These are phyloP conservation scores for Neophaeococcomyces aloes DNA, from an alignment of 2,329 filamentous ascomycete genomes.

Conservation along the genomic window DNA sequence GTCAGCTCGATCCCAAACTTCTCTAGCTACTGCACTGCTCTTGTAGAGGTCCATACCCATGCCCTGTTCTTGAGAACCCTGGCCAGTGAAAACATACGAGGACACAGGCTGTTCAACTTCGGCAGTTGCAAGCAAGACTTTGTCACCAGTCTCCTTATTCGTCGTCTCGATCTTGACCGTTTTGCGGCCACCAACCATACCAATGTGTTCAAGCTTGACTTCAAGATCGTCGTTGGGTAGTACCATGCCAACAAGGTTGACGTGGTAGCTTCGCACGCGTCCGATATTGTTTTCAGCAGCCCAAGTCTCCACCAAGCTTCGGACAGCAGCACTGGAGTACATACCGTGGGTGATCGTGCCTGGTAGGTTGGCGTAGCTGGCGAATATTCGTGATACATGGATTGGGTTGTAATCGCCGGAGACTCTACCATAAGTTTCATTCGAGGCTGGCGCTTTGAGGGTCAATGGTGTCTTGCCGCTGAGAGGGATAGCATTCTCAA, in stretches of 20 bases:
- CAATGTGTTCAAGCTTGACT: slow-evolving; percentile 90
- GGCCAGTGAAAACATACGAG: slow-evolving; percentile 94
- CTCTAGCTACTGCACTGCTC: slow-evolving; percentile 85
- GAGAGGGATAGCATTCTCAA: slow-evolving; percentile 93
- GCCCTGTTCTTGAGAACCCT: slow-evolving; percentile 96
- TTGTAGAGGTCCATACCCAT: slow-evolving; percentile 99
- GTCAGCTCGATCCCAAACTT: slow-evolving; percentile 96
- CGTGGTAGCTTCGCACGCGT: slow-evolving; percentile 93
- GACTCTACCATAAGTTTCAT: slow-evolving; percentile 94
- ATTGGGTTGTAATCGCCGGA: slow-evolving; percentile 99
- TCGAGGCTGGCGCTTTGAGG: slow-evolving; percentile 84
- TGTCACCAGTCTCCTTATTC: slow-evolving; percentile 93
- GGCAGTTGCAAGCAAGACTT: slow-evolving; percentile 87
- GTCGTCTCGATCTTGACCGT: slow-evolving; percentile 97
- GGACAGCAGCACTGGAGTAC: slow-evolving; percentile 95
- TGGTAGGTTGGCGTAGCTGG: slow-evolving; percentile 86
- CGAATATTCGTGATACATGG: slow-evolving; percentile 93
- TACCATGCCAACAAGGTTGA: slow-evolving; percentile 96
- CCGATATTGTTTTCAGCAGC: slow-evolving; percentile 97
- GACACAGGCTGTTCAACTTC: slow-evolving; percentile 97
- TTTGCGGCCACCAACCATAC: slow-evolving; percentile 96
- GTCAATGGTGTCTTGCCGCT: slow-evolving; percentile 83
- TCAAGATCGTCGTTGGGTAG: slow-evolving; percentile 90
- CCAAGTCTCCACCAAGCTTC: slow-evolving; percentile 95
- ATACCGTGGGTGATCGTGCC: slow-evolving; percentile 98